Base-by-base conservation (phyloP, 805 yeast genomes). In the Metschnikowia vanudenii region DNA sequence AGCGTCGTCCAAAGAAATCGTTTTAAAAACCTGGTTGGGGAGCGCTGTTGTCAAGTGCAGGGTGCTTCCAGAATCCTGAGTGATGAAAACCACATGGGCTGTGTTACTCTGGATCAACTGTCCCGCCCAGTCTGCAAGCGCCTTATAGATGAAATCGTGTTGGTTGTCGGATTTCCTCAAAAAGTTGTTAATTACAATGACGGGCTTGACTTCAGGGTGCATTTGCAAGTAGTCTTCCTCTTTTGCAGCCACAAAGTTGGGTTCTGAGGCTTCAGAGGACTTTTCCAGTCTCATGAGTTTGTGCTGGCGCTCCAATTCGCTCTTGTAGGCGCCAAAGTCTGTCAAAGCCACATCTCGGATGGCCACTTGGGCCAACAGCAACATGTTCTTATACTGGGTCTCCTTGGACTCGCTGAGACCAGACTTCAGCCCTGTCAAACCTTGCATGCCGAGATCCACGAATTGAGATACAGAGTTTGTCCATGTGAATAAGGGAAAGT, bases 401-500 rank as follows among this genome's bases (percentile, higher is more conserved):
- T 91, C 97, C 51, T 83, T 84, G 2, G 88, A 71, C 61, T 91
- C 97, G 26, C 91, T 80, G 39, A 91, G 71, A 1, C 97, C 97
- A 3, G 96, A 85, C 60, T 90, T 91, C 62, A 90, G 97, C 1
- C 98, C 99, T 0, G 96, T 89, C 35, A 92, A 63, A 47, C 97
- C 92, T 61, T 89, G 96, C 16, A 87, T 85, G 45, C 84, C 88
- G 57, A 94, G 73, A 67, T 94, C 99, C 39, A 88, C 69, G 49
- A 90, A 82, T 47, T 82, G 80, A 0, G 96, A 81, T 11, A 91
- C 69, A 2, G 85, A 79, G 62, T 88, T 88, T 50, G 91, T 69
- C 96, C 97, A 92, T 18, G 97, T 87, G 63, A 94, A 94, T 5
- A 88, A 84, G 0, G 99, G 99, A 71, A 80, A 88, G 64, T 94